Percentiles rank a stretch among this genome's conserved stretches.
Conservation (phyloP, 805 yeast genomes). For the Grigorovia transvaalensis region DNA sequence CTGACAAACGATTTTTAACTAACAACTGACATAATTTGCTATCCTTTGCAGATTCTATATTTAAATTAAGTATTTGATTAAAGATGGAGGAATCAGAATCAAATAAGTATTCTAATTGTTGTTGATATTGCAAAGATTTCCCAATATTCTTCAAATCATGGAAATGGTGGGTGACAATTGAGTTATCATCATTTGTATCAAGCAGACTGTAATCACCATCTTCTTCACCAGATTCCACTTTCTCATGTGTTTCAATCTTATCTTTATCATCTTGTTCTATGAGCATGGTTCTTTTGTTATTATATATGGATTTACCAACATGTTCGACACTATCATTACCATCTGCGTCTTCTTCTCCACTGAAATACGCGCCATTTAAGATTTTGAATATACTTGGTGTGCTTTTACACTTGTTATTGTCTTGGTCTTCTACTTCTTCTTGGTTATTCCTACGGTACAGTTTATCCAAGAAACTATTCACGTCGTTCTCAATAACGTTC, state of each 20-base stretch:
- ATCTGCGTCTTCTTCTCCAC: too few relatives aligned
- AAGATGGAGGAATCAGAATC: neutral
- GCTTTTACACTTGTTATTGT: neutral
- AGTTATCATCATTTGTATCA: neutral
- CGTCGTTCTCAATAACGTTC: slow-evolving; percentile 5
- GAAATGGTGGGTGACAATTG: slow-evolving; percentile 10
- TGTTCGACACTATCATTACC: neutral
- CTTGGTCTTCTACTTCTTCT: neutral
- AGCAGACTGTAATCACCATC: too few relatives aligned
- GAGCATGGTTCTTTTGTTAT: slow-evolving; percentile 17
- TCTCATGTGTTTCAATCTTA: too few relatives aligned
- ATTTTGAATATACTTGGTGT: too few relatives aligned
- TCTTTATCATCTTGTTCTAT: slow-evolving; percentile 7
- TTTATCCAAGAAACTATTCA: neutral
- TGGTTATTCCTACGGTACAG: neutral
- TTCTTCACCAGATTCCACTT: too few relatives aligned
- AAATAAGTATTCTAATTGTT: slow-evolving; percentile 29
- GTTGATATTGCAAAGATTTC: slow-evolving; percentile 18
- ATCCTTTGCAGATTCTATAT: slow-evolving; percentile 13
- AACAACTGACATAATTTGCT: slow-evolving; percentile 11
- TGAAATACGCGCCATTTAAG: too few relatives aligned
- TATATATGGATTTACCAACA: slow-evolving; percentile 9
- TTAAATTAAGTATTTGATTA: slow-evolving; percentile 17
- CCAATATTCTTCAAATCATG: slow-evolving; percentile 29
- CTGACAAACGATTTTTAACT: slow-evolving; percentile 9